phyloP scores from a whole-genome alignment of 2,329 filamentous ascomycete genomes.

The Fusarium equiseti region DNA sequence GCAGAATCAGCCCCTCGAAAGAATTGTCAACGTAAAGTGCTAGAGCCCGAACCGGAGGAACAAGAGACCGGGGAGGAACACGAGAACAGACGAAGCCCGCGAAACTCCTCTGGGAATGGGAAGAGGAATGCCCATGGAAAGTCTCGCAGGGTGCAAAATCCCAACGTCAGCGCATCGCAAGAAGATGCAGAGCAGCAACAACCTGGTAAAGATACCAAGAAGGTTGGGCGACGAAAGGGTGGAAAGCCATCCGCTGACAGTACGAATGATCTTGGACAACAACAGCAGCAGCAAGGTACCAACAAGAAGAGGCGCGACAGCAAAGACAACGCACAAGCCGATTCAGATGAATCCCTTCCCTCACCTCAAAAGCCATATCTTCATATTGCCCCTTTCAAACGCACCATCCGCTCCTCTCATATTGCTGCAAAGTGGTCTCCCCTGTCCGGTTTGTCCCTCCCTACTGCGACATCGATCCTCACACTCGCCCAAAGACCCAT shows the following conservation, averaged over 20 bases:
- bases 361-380: conserved; percentile 58
- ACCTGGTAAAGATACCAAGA: conserved; percentile 26
- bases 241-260: conserved; percentile 12
- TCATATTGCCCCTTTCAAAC: conserved; percentile 64
- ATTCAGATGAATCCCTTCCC: conserved; percentile 36
- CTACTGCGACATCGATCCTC: conserved; percentile 68
- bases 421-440: conserved; percentile 78
- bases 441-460: conserved; percentile 66
- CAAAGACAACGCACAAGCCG: conserved; percentile 35
- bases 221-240: conserved; percentile 27
- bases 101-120: conserved; percentile 34
- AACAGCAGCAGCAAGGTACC: conserved; percentile 1
- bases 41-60: neutral
- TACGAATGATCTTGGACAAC: neutral
- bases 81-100: conserved; percentile 27
- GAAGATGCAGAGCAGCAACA: conserved; percentile 21
- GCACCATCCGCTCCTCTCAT: conserved; percentile 68
- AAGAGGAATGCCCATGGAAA: conserved; percentile 35
- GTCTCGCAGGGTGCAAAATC: conserved; percentile 15
- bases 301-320: conserved; percentile 34
- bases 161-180: conserved; percentile 14
- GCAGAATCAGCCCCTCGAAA: conserved; percentile 25
- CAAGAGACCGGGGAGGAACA: conserved; percentile 13
- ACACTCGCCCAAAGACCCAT: conserved; percentile 71
- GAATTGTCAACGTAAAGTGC: conserved; percentile 24